A percentile compares a stretch with the other conserved stretches of the same genome.
phyloP scores from a whole-genome alignment of 345 rosid genomes.

The Erysimum cheiranthoides region DNA sequence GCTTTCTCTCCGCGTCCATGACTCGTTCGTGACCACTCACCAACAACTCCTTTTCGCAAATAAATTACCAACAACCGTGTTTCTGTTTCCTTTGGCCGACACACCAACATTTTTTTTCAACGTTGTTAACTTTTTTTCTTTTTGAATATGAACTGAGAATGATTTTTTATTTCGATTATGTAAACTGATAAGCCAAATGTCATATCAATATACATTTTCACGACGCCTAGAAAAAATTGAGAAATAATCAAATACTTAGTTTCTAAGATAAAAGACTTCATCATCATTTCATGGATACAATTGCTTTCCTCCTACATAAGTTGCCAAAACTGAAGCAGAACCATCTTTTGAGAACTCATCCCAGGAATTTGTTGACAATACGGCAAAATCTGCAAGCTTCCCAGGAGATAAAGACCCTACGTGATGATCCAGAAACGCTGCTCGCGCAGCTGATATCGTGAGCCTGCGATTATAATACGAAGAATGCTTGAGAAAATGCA shows the following conservation, averaged over 20 bases:
- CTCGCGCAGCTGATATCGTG: slow-evolving; percentile 81
- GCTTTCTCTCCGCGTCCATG: slow-evolving; percentile 9
- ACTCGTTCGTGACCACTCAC: too few species aligned
- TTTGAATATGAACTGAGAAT: too few species aligned
- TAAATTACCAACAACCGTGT: slow-evolving; percentile 12
- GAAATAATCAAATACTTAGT: not conserved
- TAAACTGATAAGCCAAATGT: not conserved
- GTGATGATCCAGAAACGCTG: slow-evolving; percentile 78
- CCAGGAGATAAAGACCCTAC: slow-evolving; percentile 77
- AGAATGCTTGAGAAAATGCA: slow-evolving; percentile 5
- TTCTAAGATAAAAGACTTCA: not conserved
- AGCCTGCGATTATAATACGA: slow-evolving; percentile 54
- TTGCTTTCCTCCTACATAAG: slow-evolving; percentile 68
- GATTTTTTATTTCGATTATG: not conserved
- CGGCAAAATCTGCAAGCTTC: slow-evolving; percentile 85
- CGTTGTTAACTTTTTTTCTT: too few species aligned
- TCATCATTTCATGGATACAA: slow-evolving; percentile 55
- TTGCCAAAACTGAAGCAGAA: slow-evolving; percentile 61
- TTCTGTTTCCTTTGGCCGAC: slow-evolving; percentile 13
- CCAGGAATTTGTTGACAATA: slow-evolving; percentile 67
- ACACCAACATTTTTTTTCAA: not conserved
- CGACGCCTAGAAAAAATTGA: not conserved
- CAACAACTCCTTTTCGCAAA: not conserved
- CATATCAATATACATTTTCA: not conserved
- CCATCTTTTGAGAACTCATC: slow-evolving; percentile 60